Evolutionary conservation across 1,139 yeast genomes (phyloP).

Genomic region (Geotrichum siamense): DNA sequence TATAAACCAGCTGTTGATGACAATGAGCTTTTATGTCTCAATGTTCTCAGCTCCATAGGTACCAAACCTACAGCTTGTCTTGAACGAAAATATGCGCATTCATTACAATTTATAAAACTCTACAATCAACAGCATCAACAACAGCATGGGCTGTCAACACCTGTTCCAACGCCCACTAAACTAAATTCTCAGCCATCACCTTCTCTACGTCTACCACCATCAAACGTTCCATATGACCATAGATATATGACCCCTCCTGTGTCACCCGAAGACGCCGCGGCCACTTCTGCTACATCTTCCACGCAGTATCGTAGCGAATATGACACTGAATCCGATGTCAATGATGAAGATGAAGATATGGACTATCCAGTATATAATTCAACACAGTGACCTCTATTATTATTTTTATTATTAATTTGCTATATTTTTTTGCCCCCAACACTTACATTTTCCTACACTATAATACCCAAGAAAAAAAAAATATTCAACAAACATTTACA

Average conservation of each 20-base stretch:
- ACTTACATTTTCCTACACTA: no score
- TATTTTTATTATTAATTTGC: no score
- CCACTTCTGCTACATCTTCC: neutral
- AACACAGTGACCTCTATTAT: no score
- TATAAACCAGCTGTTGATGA: constrained; percentile 16
- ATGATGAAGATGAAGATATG: no score
- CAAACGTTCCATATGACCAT: neutral
- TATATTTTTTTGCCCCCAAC: no score
- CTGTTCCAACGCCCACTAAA: neutral
- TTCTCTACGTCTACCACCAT: neutral
- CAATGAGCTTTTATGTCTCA: constrained; percentile 23
- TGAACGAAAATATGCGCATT: constrained; percentile 28
- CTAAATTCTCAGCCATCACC: neutral
- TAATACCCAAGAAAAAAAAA: no score
- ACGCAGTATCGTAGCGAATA: neutral
- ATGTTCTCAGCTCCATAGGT: constrained; percentile 25
- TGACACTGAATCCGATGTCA: no score
- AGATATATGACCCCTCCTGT: constrained; percentile 14
- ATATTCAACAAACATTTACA: no score
- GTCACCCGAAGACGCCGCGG: constrained; percentile 3
- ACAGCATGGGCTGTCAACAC: neutral
- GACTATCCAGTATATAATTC: no score
- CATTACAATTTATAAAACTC: constrained; percentile 13
- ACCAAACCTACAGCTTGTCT: constrained; percentile 27
- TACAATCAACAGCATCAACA: constrained; percentile 13